These are phyloP conservation scores for Alternaria dauci DNA, from an alignment of 2,329 filamentous ascomycete species.

Conservation along the genomic window DNA sequence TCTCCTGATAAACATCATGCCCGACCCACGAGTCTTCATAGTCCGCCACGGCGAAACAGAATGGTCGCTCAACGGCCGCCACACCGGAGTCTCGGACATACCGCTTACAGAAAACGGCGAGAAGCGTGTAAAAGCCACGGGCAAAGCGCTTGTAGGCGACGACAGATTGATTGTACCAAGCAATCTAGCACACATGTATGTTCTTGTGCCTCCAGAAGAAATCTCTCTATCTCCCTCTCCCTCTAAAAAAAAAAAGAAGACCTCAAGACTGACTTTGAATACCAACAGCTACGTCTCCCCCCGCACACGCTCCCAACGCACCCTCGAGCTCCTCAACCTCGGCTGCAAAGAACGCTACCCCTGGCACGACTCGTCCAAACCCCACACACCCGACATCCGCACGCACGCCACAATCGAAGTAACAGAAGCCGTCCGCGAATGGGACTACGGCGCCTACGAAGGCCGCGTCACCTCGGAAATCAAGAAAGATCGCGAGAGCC, in stretches of 20 bases:
- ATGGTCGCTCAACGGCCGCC: conserved; percentile 82
- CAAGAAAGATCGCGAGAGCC: conserved; percentile 53
- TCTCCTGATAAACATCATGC: conserved; percentile 36
- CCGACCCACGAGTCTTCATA: conserved; percentile 61
- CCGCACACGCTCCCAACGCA: conserved; percentile 81
- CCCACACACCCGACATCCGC: conserved; percentile 30
- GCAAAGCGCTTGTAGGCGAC: conserved; percentile 81
- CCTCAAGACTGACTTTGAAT: neutral
- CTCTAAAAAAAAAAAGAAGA: neutral
- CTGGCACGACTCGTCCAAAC: conserved; percentile 61
- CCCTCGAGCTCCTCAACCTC: conserved; percentile 86
- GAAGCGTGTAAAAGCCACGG: conserved; percentile 67
- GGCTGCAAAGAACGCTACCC: conserved; percentile 74
- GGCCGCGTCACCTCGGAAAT: conserved; percentile 64
- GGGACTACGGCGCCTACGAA: conserved; percentile 71
- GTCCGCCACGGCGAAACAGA: conserved; percentile 91
- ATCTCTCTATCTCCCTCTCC: neutral
- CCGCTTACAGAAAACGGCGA: conserved; percentile 80
- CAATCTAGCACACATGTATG: conserved; percentile 83
- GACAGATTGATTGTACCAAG: conserved; percentile 85
- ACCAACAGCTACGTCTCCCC: conserved; percentile 79
- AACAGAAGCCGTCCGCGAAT: conserved; percentile 64
- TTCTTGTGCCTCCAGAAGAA: neutral
- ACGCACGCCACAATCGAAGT: conserved; percentile 57
- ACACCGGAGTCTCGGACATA: conserved; percentile 88